Percentiles rank a stretch among this genome's conserved stretches.
Conservation (phyloP, 2,329 filamentous ascomycete species). For the Aspergillus costaricaensis region DNA sequence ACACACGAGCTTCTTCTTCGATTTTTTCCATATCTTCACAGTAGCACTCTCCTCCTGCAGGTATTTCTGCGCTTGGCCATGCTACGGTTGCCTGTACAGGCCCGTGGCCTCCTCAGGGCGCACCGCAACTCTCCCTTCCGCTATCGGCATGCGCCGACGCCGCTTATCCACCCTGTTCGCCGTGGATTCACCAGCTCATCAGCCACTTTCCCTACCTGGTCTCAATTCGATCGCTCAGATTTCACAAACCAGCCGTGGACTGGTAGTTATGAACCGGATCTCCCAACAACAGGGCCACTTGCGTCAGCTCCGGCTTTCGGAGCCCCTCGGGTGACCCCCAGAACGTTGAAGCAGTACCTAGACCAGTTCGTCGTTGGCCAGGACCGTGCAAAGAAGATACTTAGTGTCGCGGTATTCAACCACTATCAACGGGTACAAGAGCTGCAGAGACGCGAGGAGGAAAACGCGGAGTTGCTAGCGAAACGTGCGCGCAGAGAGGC, state of each 20-base stretch:
- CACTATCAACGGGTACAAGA: constrained; percentile 89
- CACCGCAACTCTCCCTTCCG: constrained; percentile 24
- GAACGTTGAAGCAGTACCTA: constrained; percentile 78
- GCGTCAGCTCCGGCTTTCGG: constrained; percentile 60
- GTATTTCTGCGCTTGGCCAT: constrained; percentile 27
- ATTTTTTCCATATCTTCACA: not conserved
- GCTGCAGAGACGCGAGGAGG: constrained; percentile 72
- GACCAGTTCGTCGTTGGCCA: constrained; percentile 97
- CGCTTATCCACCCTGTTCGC: constrained; percentile 7
- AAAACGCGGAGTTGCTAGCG: constrained; percentile 72
- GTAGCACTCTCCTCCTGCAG: not conserved
- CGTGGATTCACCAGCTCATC: constrained; percentile 33
- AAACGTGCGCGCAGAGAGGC: constrained; percentile 72
- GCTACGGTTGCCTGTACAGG: constrained; percentile 35
- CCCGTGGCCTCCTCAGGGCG: constrained; percentile 23
- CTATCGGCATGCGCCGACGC: constrained; percentile 24
- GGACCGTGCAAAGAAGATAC: constrained; percentile 85
- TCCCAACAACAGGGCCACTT: constrained; percentile 65
- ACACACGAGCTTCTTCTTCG: not conserved
- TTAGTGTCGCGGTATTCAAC: constrained; percentile 92
- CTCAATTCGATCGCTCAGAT: constrained; percentile 61
- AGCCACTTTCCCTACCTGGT: constrained; percentile 43
- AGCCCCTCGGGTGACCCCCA: constrained; percentile 61
- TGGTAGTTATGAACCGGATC: constrained; percentile 62
- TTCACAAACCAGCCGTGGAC: constrained; percentile 65